Base-by-base conservation (phyloP, 129 eudicot genomes). In the Artemisia tridentata region DNA sequence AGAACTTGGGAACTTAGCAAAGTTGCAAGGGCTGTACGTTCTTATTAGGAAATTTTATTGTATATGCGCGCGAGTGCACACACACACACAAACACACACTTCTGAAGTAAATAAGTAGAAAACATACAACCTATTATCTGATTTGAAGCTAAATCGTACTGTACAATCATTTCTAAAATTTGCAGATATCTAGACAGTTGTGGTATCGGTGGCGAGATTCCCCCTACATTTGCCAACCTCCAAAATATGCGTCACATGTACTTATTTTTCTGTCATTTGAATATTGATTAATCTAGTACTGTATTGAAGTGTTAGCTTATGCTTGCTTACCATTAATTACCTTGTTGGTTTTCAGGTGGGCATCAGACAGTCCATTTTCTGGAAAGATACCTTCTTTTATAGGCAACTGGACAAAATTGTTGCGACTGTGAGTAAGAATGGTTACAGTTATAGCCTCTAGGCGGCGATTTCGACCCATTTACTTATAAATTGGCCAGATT, bases 161-260 rank as follows among this genome's bases (percentile, higher is more conserved):
- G 31, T 27, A 27, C 4, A 27, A 27, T 27, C 31, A 27, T 27
- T 27, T 27, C 31, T 27, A 27, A 3, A 3, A 27, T 60, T 52
- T 72, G 72, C 85, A 89, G 92, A 63, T 89, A 86, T 63, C 67
- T 84, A 23, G 82, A 77, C 78, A 89, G 96, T 65, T 75, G 77
- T 63, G 96, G 90, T 59, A 65, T 65, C 60, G 86, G 92, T 73
- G 96, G 96, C 11, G 78, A 78, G 46, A 80, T 89, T 70, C 92
- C 96, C 56, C 47, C 75, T 14, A 68, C 92, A 64, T 86, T 89
- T 78, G 88, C 89, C 71, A 77, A 74, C 41, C 79, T 89, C 63
- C 29, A 1, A 63, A 75, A 71, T 69, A 8, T 89, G 82, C 27
- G 14, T 43, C 78, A n/a, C 61, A 27, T 86, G 96, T 89, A 84